Conservation (phyloP, 2,329 filamentous ascomycete genomes). For the Thyridium curvatum region DNA sequence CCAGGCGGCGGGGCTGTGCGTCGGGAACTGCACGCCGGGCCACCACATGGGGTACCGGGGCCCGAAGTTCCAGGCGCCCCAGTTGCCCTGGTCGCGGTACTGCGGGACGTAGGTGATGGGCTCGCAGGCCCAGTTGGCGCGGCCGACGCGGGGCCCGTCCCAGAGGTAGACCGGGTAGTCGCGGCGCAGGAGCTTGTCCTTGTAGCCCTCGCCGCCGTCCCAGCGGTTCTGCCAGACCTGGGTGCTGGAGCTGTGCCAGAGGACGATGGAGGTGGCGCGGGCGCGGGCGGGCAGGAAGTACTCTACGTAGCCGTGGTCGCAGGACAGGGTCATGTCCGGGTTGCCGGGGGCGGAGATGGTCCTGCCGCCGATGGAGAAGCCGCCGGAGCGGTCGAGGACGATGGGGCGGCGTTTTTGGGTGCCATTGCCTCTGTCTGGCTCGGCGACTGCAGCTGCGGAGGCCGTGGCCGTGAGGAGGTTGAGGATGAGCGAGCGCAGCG, state of each 20-base stretch:
- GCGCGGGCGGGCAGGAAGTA: constrained; percentile 27
- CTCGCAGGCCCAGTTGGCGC: constrained; percentile 28
- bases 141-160: constrained; percentile 29
- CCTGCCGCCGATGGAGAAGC: constrained; percentile 24
- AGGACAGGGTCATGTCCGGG: constrained; percentile 23
- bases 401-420: constrained; percentile 9
- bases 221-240: constrained; percentile 30
- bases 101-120: constrained; percentile 17
- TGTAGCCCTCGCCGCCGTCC: constrained; percentile 30
- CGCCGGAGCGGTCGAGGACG: constrained; percentile 22
- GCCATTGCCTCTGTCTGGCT: too few relatives aligned
- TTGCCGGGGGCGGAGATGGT: constrained; percentile 16
- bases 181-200: constrained; percentile 28
- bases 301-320: constrained; percentile 31
- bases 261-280: constrained; percentile 24
- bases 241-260: constrained; percentile 31
- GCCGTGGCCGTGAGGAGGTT: too few relatives aligned
- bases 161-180: constrained; percentile 30
- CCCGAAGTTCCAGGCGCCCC: constrained; percentile 27
- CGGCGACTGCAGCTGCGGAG: too few relatives aligned
- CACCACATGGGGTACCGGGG: constrained; percentile 21
- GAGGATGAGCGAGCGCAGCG: too few relatives aligned
- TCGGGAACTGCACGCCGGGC: constrained; percentile 24
- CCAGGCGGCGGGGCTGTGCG: constrained; percentile 22
- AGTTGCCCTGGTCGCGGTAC: constrained; percentile 27